Conservation (phyloP, 441 rosid genomes). For the Metrosideros polymorpha region DNA sequence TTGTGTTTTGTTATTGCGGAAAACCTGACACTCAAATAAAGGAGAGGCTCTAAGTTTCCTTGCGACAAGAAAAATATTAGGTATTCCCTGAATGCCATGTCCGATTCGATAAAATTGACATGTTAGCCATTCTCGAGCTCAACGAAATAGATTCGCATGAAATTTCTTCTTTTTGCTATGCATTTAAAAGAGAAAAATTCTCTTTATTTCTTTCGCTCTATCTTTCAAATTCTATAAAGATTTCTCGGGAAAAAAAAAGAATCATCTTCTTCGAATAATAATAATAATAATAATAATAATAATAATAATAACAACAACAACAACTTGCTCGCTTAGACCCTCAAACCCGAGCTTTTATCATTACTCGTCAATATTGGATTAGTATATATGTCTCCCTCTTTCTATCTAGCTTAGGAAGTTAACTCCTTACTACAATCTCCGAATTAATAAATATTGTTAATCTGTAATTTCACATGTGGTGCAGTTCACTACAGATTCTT, state of each 20-base stretch:
- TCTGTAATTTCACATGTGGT: neutral
- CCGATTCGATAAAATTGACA: rapidly evolving
- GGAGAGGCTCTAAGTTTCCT: neutral
- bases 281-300: too few species aligned
- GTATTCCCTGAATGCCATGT: rapidly evolving
- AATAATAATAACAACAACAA: too few species aligned
- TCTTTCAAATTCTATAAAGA: neutral
- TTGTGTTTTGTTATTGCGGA: too few species aligned
- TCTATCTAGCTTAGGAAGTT: neutral
- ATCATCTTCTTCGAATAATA: neutral
- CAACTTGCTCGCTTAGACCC: neutral
- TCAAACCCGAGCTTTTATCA: neutral
- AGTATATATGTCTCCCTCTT: neutral
- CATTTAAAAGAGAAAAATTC: neutral
- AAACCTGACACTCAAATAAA: too few species aligned
- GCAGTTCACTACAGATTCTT: too few species aligned
- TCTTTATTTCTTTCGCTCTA: neutral
- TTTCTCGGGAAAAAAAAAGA: neutral
- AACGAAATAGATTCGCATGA: rapidly evolving
- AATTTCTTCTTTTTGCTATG: neutral
- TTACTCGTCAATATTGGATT: neutral
- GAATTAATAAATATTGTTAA: neutral
- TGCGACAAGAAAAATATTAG: neutral
- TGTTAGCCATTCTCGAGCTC: rapidly evolving
- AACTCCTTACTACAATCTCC: neutral